phyloP scores from a whole-genome alignment of 805 yeast species.

The Yarrowia hollandica region DNA sequence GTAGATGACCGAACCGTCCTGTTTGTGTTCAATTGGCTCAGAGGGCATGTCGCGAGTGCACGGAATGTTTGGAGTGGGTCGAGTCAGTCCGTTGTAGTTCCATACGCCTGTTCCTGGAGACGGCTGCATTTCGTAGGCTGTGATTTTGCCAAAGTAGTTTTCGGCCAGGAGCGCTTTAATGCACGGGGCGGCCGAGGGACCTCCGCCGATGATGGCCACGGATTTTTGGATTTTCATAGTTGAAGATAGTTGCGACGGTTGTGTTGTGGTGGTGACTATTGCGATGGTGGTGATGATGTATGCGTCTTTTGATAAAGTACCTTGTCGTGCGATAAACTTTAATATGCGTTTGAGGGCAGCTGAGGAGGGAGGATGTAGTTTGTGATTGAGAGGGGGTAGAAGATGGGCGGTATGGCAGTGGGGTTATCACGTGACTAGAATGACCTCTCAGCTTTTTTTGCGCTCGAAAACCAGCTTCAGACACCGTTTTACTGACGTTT shows the following conservation, averaged over 20 bases:
- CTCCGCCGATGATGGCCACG: constrained; percentile 74
- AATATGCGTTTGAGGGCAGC: no score
- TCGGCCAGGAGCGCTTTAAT: constrained; percentile 64
- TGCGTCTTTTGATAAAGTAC: no score
- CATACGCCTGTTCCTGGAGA: constrained; percentile 74
- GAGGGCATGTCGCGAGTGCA: constrained; percentile 38
- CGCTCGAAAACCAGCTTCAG: no score
- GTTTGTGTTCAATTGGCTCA: constrained; percentile 32
- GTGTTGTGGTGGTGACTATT: neutral
- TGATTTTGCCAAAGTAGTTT: constrained; percentile 44
- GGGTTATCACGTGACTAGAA: no score
- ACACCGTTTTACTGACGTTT: no score
- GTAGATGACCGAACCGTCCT: constrained; percentile 43
- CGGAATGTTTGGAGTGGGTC: constrained; percentile 39
- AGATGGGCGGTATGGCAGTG: no score
- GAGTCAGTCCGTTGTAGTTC: constrained; percentile 51
- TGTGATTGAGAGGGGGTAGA: no score
- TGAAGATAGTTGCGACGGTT: no score
- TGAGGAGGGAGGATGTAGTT: no score
- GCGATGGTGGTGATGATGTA: neutral
- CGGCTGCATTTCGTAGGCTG: constrained; percentile 63
- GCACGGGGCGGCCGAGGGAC: constrained; percentile 69
- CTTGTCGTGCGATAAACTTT: no score
- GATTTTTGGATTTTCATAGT: neutral
- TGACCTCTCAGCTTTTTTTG: no score